Conservation (phyloP, 306 rosid genomes). For the Prunus campanulata region DNA sequence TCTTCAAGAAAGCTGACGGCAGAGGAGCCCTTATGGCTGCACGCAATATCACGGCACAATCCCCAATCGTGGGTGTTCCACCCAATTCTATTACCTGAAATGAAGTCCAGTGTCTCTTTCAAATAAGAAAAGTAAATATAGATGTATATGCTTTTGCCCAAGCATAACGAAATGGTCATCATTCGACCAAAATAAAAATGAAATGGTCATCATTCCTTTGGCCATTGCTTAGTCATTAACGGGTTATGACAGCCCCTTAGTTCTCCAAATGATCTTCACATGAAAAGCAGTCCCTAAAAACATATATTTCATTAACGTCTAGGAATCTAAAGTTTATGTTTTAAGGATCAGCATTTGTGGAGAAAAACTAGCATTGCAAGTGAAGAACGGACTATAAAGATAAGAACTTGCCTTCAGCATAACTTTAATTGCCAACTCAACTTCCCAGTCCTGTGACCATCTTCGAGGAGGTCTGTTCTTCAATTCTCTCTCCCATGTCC, state of each 20-base stretch:
- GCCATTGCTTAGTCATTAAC: too few relatives aligned
- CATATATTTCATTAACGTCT: neutral
- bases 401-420: constrained; percentile 70
- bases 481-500: constrained; percentile 91
- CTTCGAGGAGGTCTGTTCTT: constrained; percentile 63
- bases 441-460: constrained; percentile 99
- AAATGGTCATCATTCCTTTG: too few relatives aligned
- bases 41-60: constrained; percentile 85
- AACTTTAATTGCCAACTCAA: constrained; percentile 75
- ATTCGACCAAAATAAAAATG: too few relatives aligned
- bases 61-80: constrained; percentile 88
- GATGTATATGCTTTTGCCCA: neutral
- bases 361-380: constrained; percentile 7
- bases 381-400: constrained; percentile 8
- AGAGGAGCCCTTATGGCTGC: constrained; percentile 84
- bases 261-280: too few relatives aligned
- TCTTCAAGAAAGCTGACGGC: constrained; percentile 83
- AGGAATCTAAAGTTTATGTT: neutral
- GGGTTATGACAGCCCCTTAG: too few relatives aligned
- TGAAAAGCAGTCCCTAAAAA: neutral
- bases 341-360: neutral
- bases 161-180: neutral
- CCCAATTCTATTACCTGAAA: constrained; percentile 86
- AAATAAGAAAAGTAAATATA: neutral
- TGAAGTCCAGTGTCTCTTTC: constrained; percentile 25